Conservation (phyloP, 1,139 yeast species). For the Geotrichum europaeum region DNA sequence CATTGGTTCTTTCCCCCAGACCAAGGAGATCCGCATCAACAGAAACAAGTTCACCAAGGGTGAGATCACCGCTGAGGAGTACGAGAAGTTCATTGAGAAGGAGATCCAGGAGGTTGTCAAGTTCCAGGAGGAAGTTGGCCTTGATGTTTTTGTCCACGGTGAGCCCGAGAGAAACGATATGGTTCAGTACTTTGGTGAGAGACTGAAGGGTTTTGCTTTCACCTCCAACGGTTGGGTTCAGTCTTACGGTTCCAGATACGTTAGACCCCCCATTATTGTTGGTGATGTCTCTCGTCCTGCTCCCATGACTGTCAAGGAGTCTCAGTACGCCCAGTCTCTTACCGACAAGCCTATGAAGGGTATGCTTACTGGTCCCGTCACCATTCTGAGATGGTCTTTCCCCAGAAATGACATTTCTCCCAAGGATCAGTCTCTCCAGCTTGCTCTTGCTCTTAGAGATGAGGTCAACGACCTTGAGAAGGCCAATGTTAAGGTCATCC, state of each 20-base stretch:
- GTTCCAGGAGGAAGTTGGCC: slow-evolving; percentile 98
- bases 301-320: slow-evolving; percentile 98
- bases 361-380: slow-evolving; percentile 99
- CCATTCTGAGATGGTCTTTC: slow-evolving; percentile 99
- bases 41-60: slow-evolving; percentile 98
- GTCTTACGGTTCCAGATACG: slow-evolving; percentile 99
- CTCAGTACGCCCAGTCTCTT: slow-evolving; percentile 96
- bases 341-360: slow-evolving; percentile 97
- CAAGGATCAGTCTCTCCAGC: slow-evolving; percentile 93
- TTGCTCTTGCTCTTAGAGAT: slow-evolving; percentile 96
- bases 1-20: slow-evolving; percentile 99
- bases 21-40: slow-evolving; percentile 96
- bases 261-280: slow-evolving; percentile 97
- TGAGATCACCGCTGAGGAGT: slow-evolving; percentile 86
- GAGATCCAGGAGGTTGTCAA: slow-evolving; percentile 93
- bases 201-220: slow-evolving; percentile 54
- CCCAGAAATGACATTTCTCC: slow-evolving; percentile 98
- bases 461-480: slow-evolving; percentile 97
- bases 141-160: slow-evolving; percentile 98
- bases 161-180: slow-evolving; percentile 99
- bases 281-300: slow-evolving; percentile 99
- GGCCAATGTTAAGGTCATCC: slow-evolving; percentile 96
- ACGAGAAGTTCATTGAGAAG: slow-evolving; percentile 92
- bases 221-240: slow-evolving; percentile 85
- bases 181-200: slow-evolving; percentile 99